Base-by-base conservation (phyloP, 306 rosid species). In the Hippophae tibetana region DNA sequence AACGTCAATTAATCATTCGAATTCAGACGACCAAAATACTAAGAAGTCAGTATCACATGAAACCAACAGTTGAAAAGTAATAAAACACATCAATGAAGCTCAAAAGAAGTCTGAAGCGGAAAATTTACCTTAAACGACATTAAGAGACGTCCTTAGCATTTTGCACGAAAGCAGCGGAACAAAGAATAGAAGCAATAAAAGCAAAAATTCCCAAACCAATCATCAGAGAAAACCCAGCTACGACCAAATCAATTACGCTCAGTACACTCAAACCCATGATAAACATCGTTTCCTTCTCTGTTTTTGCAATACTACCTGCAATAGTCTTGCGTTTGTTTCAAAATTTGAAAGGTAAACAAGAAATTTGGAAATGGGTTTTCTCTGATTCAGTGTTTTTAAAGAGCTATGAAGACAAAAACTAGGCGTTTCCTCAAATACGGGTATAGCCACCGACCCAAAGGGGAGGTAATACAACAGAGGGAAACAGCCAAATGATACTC, bases 151-250 rank as follows among this genome's bases (percentile, higher is more conserved):
- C 58, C 75, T 70, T 82, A 70, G 84, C 83, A 71, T 75, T 78
- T 65, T 74, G 65, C 52, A 83, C 56, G 80, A 87, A 90, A 0
- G 96, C 95, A 10, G 74, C 80, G 45, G 67, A 83, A 66, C 89
- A 85, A 3, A 90, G 87, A 67, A 90, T 69, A 48, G 89, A 74
- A 46, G 95, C 78, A 13, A 79, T 79, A 69, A 85, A 70, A 52
- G 87, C 83, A 6, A 83, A 81, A 45, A 87, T 61, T 7, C 66
- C 74, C 41, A 81, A 62, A 10, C 84, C 87, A 42, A 87, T 69
- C 63, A 81, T 31, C 54, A 85, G 71, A 50, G 98, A 90, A 62
- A 81, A 5, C 7, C 81, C 89, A 1, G 95, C 95, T 10, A 90
- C 74, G n/a, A 69, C 13, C 69, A 90, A 76, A 81, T 87, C 98